Evolutionary conservation across 495 filamentous ascomycete genomes (phyloP).

Genomic region (Aspergillus leporis): DNA sequence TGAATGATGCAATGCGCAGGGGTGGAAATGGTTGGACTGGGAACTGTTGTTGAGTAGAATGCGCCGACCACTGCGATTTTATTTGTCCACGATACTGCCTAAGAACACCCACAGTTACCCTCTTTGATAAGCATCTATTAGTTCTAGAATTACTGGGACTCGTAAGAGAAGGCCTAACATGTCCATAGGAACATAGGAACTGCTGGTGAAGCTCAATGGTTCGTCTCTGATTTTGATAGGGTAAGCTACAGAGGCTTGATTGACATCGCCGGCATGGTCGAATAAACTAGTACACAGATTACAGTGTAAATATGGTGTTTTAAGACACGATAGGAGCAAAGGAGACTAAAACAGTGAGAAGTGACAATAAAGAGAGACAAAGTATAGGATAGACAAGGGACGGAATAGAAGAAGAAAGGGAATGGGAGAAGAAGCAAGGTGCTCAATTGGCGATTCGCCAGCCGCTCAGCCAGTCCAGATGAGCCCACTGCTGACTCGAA

Average conservation of each 20-base stretch:
- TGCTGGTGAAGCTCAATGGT: too few relatives aligned
- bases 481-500: conserved; percentile 75
- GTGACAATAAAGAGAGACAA: not conserved
- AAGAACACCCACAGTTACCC: not conserved
- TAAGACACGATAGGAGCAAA: not conserved
- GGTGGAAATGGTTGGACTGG: conserved; percentile 43
- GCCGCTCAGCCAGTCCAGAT: conserved; percentile 84
- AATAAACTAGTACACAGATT: not conserved
- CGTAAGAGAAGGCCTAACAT: too few relatives aligned
- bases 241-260: not conserved
- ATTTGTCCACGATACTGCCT: not conserved
- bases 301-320: not conserved
- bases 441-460: conserved; percentile 54
- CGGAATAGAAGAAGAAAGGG: not conserved
- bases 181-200: too few relatives aligned
- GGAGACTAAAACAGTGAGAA: not conserved
- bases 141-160: not conserved
- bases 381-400: not conserved
- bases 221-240: too few relatives aligned
- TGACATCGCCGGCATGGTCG: not conserved
- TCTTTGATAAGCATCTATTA: not conserved
- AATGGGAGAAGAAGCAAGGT: not conserved
- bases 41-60: conserved; percentile 46
- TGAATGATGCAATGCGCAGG: conserved; percentile 56
- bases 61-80: not conserved